phyloP scores from a whole-genome alignment of 2,329 filamentous ascomycete genomes.

The Westerdykella aurantiaca region DNA sequence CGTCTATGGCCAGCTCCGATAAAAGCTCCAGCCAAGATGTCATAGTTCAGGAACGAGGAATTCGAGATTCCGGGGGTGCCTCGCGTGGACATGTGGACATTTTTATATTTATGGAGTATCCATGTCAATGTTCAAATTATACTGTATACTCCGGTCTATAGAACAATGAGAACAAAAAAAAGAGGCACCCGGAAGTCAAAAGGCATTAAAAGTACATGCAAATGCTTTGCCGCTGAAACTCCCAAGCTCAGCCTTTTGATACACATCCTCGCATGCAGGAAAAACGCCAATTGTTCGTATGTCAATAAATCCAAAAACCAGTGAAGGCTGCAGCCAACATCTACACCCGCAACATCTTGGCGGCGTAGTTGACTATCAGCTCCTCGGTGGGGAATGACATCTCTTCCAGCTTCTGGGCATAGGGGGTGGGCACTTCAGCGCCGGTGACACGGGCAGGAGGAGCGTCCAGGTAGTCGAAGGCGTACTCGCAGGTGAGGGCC shows the following conservation, averaged over 20 bases:
- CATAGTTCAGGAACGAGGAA: no score
- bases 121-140: no score
- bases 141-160: no score
- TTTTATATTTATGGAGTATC: no score
- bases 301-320: not conserved
- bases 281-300: not conserved
- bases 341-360: constrained; percentile 79
- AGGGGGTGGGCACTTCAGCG: constrained; percentile 94
- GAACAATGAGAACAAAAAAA: not conserved
- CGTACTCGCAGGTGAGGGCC: constrained; percentile 93
- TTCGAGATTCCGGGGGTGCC: no score
- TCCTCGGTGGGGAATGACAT: constrained; percentile 90
- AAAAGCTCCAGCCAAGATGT: no score
- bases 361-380: constrained; percentile 80
- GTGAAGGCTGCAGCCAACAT: not conserved
- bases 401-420: constrained; percentile 87
- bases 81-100: no score
- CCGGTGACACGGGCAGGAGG: constrained; percentile 92
- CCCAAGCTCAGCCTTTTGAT: not conserved
- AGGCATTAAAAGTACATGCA: constrained; percentile 1
- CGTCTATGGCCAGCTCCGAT: no score
- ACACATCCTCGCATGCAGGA: not conserved
- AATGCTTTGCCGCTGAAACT: not conserved
- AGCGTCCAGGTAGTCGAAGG: constrained; percentile 93
- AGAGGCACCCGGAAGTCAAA: not conserved